A percentile compares a stretch with the other conserved stretches of the same genome.
These are phyloP conservation scores for Amylocarpus encephaloides DNA, from an alignment of 2,329 filamentous ascomycete genomes.

Conservation along the genomic window DNA sequence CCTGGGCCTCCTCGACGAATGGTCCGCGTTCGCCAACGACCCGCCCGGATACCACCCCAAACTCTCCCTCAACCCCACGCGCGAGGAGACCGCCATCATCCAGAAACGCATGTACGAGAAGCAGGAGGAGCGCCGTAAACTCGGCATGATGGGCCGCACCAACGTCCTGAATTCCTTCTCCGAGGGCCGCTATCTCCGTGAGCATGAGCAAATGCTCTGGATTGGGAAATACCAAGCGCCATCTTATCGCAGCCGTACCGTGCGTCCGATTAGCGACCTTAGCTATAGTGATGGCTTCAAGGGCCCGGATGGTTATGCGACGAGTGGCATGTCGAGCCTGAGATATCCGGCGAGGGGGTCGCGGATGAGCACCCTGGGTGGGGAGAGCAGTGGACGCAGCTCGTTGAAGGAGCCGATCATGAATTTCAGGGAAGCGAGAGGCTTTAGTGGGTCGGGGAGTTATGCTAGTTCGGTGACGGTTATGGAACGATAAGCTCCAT, in stretches of 20 bases:
- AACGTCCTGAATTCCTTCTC: constrained; percentile 55
- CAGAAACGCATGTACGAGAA: constrained; percentile 53
- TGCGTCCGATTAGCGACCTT: not conserved
- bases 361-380: not conserved
- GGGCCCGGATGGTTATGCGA: not conserved
- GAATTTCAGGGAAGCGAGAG: not conserved
- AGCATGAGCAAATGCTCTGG: constrained; percentile 57
- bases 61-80: constrained; percentile 38
- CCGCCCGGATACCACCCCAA: constrained; percentile 34
- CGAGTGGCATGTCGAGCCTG: not conserved
- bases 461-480: constrained; percentile 3
- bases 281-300: not conserved
- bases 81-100: constrained; percentile 43
- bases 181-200: constrained; percentile 52
- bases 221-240: constrained; percentile 26
- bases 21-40: constrained; percentile 45
- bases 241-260: not conserved
- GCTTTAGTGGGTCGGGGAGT: not conserved
- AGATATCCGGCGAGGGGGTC: not conserved
- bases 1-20: constrained; percentile 54
- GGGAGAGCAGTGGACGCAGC: not conserved
- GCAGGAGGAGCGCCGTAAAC: constrained; percentile 44
- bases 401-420: not conserved
- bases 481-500: not conserved
- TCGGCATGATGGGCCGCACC: constrained; percentile 51